Base-by-base conservation (phyloP, 768 basidiomycete species). In the Russula earlei region DNA sequence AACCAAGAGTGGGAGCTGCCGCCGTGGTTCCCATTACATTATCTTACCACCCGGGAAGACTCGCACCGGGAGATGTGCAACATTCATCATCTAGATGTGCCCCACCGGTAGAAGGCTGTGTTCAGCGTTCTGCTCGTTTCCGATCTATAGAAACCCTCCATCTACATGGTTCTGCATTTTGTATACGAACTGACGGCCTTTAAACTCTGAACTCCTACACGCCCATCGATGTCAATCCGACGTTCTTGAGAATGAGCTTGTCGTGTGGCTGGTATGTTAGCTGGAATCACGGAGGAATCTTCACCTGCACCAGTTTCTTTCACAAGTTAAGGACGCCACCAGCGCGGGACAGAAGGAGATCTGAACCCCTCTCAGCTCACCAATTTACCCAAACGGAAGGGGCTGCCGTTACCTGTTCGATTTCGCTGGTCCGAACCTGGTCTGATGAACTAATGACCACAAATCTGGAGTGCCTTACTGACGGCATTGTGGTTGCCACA, bases 11-110 rank as follows among this genome's bases (percentile, higher is more conserved):
- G 83, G 82, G 66, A 56, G 8, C 55, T 64, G 15, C 85, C 86
- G 0, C 69, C 73, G 14, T 88, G 86, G 86, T 66, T 88, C 34
- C 86, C 86, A 3, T 41, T 48, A 25, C 68, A 70, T 53, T 71
- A 72, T 49, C 61, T 72, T 11, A 68, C 68, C n/a, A 49, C n/a
- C 41, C 17, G 11, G 33, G 27, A 51, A 19, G 20, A 33, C 36
- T 38, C 22, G 5, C 27, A 22, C 14, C 29, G n/a, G 7, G 34
- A 24, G 33, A 42, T 25, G 38, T 36, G 27, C 19, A 25, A 17
- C 17, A 25, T 38, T 14, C 41, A 22, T 22, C n/a, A 40, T 33
- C 11, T 40, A 5, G 29, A 5, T 34, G 20, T 7, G n/a, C 8
- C 38, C 31, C 14, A 17, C n/a, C n/a, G n/a, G n/a, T n/a, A n/a